These are phyloP conservation scores for Penicillium antarcticum DNA, from an alignment of 495 filamentous ascomycete species.

Conservation along the genomic window DNA sequence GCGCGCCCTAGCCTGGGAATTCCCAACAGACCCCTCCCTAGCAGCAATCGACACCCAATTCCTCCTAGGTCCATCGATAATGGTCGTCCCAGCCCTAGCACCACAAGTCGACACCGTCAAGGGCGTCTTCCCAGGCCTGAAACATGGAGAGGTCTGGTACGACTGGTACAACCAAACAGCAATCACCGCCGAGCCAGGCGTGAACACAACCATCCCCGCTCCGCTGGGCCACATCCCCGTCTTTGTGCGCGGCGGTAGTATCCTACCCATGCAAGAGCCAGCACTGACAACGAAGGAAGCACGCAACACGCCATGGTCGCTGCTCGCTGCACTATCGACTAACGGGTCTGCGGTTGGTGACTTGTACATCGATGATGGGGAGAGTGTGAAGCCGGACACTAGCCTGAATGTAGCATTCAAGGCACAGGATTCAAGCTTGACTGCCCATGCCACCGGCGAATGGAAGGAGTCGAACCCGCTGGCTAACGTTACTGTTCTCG, in stretches of 20 bases:
- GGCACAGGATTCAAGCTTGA: constrained; percentile 43
- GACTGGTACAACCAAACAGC: constrained; percentile 72
- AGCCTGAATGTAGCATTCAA: constrained; percentile 60
- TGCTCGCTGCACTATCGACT: constrained; percentile 59
- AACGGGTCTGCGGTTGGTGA: constrained; percentile 59
- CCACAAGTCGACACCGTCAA: constrained; percentile 62
- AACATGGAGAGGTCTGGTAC: constrained; percentile 66
- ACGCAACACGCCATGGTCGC: constrained; percentile 64
- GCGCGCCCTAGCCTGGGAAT: constrained; percentile 81
- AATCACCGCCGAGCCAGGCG: constrained; percentile 50
- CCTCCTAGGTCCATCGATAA: constrained; percentile 65
- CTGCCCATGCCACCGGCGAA: constrained; percentile 44
- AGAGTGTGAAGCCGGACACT: constrained; percentile 57
- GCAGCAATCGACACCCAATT: constrained; percentile 71
- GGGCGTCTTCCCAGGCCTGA: constrained; percentile 76
- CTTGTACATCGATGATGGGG: constrained; percentile 83
- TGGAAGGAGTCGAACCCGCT: constrained; percentile 61
- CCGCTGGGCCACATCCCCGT: constrained; percentile 79
- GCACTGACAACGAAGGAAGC: constrained; percentile 66
- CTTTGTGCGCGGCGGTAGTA: constrained; percentile 65
- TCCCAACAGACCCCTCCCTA: constrained; percentile 70
- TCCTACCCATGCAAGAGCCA: constrained; percentile 69
- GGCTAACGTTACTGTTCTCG: constrained; percentile 64
- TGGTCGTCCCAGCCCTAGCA: constrained; percentile 70
- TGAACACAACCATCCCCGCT: constrained; percentile 71